phyloP scores from a whole-genome alignment of 176 grass and related monocot species.

The maize (Zea mays) region Zm-B73-REFERENCE-NAM-5.0 NC_050101.1:152752001-152752500 shows the following conservation, averaged over 20 bases:
- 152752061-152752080: not conserved
- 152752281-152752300: constrained; percentile 88
- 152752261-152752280: constrained; percentile 81
- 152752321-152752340: constrained; percentile 80
- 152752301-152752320: constrained; percentile 75
- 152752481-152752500: not conserved
- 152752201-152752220: constrained; percentile 24
- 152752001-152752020: not conserved
- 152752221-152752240: constrained; percentile 91
- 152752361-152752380: constrained; percentile 63
- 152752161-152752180: constrained; percentile 7
- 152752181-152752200: not conserved
- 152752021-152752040: not conserved
- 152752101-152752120: constrained; percentile 82
- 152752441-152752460: not conserved
- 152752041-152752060: not conserved
- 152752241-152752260: constrained; percentile 54
- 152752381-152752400: constrained; percentile 42
- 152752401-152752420: not conserved
- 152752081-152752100: constrained; percentile 75
- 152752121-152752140: constrained; percentile 82
- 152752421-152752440: not conserved
- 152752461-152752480: not conserved
- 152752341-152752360: constrained; percentile 80
- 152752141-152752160: constrained; percentile 61